phyloP scores from a whole-genome alignment of 495 filamentous ascomycete species.

The Tuber indicum region DNA sequence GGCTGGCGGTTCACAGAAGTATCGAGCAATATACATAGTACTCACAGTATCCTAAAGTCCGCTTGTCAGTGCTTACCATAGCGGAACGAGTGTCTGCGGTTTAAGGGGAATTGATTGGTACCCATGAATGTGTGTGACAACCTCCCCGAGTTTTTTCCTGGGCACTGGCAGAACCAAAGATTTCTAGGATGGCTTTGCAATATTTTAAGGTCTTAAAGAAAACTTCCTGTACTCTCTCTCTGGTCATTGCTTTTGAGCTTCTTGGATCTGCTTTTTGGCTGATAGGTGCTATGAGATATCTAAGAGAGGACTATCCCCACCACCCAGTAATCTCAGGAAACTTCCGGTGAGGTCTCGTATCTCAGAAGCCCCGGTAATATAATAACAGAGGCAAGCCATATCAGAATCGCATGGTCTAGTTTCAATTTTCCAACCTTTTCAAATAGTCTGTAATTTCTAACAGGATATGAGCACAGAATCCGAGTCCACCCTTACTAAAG shows the following conservation, averaged over 20 bases:
- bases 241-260: not conserved
- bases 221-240: not conserved
- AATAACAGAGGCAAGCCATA: not conserved
- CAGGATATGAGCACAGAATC: too few relatives aligned
- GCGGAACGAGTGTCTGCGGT: too few relatives aligned
- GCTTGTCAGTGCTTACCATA: too few relatives aligned
- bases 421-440: not conserved
- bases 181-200: not conserved
- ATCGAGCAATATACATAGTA: too few relatives aligned
- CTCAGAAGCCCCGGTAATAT: not conserved
- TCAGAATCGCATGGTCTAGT: not conserved
- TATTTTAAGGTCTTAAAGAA: not conserved
- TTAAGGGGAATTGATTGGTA: too few relatives aligned
- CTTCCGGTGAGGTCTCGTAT: not conserved
- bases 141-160: too few relatives aligned
- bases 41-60: too few relatives aligned
- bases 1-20: too few relatives aligned
- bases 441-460: too few relatives aligned
- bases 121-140: too few relatives aligned
- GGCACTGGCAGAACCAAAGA: not conserved
- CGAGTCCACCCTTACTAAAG: too few relatives aligned
- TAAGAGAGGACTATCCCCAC: not conserved
- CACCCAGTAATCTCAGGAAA: too few relatives aligned
- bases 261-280: not conserved
- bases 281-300: not conserved